Evolutionary conservation across 805 yeast species (phyloP).

Genomic region (Yarrowia sp.): DNA sequence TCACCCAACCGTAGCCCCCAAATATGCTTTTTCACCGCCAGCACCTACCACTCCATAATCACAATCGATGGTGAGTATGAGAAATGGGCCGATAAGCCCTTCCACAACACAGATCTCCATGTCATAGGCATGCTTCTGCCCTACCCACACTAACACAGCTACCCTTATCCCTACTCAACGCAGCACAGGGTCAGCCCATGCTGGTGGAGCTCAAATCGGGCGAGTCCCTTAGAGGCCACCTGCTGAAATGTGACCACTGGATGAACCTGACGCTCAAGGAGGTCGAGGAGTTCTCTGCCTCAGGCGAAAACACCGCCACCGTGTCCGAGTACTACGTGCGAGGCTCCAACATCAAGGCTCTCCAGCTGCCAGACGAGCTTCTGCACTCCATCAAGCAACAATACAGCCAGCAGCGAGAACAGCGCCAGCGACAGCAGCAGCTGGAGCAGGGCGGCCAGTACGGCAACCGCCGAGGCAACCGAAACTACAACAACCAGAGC

Average conservation of each 20-base stretch:
- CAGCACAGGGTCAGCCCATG: constrained; percentile 87
- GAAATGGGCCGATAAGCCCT: not conserved
- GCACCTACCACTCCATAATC: constrained; percentile 5
- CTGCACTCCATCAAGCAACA: constrained; percentile 50
- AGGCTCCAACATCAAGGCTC: constrained; percentile 59
- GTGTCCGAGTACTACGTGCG: constrained; percentile 79
- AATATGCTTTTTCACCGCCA: constrained; percentile 36
- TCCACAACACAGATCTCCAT: not conserved
- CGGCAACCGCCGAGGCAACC: constrained; percentile 42
- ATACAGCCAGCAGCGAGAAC: constrained; percentile 42
- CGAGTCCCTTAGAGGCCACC: constrained; percentile 82
- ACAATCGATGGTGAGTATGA: constrained; percentile 30
- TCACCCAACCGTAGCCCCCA: constrained; percentile 36
- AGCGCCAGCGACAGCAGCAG: constrained; percentile 42
- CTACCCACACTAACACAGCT: constrained; percentile 57
- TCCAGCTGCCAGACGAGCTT: constrained; percentile 53
- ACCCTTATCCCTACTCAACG: constrained; percentile 87
- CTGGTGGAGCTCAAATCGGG: constrained; percentile 91
- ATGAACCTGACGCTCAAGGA: constrained; percentile 89
- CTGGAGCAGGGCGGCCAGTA: constrained; percentile 38
- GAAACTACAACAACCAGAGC: constrained; percentile 39
- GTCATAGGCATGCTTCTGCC: no score
- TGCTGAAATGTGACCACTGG: constrained; percentile 89
- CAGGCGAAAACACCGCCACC: constrained; percentile 67
- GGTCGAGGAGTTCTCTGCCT: constrained; percentile 60